Percentiles rank a stretch among this genome's conserved stretches.
These are phyloP conservation scores for Tolypocladium pustulatum DNA, from an alignment of 2,329 filamentous ascomycete species.

Conservation along the genomic window DNA sequence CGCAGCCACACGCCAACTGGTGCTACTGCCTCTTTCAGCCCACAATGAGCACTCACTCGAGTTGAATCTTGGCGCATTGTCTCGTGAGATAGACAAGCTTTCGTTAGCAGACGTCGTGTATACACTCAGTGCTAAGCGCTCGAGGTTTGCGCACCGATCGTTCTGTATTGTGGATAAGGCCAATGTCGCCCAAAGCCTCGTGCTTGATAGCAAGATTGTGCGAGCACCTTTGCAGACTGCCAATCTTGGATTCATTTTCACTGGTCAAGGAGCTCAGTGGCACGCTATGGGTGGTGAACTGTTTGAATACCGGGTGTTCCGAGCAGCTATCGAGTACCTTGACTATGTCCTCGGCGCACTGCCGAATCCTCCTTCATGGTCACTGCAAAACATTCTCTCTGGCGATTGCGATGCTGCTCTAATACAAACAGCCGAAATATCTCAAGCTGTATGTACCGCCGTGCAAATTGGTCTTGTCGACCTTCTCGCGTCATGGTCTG, in stretches of 20 bases:
- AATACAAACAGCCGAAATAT: not conserved
- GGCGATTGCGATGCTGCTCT: no score
- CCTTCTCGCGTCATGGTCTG: not conserved
- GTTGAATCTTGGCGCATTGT: not conserved
- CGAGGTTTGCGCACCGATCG: not conserved
- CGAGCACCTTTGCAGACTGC: not conserved
- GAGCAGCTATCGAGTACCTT: not conserved
- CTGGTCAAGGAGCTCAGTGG: not conserved
- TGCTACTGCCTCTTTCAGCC: not conserved
- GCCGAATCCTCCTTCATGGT: not conserved
- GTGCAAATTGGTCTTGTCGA: not conserved
- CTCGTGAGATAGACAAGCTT: not conserved
- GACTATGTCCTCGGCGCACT: not conserved
- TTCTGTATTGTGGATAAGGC: not conserved
- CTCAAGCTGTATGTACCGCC: not conserved
- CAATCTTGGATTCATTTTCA: not conserved
- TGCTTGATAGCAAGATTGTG: not conserved
- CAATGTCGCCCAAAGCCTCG: not conserved
- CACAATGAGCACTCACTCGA: not conserved
- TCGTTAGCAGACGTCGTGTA: not conserved
- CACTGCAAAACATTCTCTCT: not conserved
- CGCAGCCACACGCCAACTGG: not conserved
- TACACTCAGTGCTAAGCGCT: not conserved
- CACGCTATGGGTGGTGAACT: not conserved
- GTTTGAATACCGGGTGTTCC: not conserved